Percentiles rank a stretch among this genome's conserved stretches.
Evolutionary conservation across 345 rosid species (phyloP).

Genomic region (Hibiscus mutabilis): DNA sequence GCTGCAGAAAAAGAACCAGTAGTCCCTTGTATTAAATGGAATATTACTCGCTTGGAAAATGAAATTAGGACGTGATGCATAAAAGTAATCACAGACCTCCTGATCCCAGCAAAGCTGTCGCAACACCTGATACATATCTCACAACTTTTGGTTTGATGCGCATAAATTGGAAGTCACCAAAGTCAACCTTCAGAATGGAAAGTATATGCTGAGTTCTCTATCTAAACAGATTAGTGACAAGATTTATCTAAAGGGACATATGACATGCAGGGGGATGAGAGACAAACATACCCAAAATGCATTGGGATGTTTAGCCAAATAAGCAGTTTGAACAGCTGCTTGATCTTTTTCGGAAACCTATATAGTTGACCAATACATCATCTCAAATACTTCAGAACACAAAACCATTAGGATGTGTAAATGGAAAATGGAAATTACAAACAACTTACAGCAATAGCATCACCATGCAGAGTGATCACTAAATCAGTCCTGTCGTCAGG

Average conservation of each 20-base stretch:
- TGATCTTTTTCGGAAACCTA: constrained; percentile 65
- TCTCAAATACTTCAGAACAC: neutral
- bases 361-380: constrained; percentile 10
- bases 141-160: constrained; percentile 73
- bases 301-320: constrained; percentile 83
- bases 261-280: neutral
- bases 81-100: constrained; percentile 56
- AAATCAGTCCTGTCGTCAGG: constrained; percentile 85
- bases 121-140: constrained; percentile 82
- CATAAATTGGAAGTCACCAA: constrained; percentile 88
- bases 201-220: constrained; percentile 14
- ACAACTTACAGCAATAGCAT: constrained; percentile 66
- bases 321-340: constrained; percentile 59
- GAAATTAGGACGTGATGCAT: neutral
- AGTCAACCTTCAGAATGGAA: constrained; percentile 67
- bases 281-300: constrained; percentile 77
- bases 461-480: constrained; percentile 78
- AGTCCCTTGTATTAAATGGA: constrained; percentile 1
- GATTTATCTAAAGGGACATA: neutral
- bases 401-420: neutral
- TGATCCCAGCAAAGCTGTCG: constrained; percentile 86
- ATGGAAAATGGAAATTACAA: neutral
- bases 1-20: constrained; percentile 7
- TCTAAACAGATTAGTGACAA: neutral
- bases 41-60: too few species aligned